phyloP scores from a whole-genome alignment of 2,329 filamentous ascomycete species.

The Fusarium fracticaudum region DNA sequence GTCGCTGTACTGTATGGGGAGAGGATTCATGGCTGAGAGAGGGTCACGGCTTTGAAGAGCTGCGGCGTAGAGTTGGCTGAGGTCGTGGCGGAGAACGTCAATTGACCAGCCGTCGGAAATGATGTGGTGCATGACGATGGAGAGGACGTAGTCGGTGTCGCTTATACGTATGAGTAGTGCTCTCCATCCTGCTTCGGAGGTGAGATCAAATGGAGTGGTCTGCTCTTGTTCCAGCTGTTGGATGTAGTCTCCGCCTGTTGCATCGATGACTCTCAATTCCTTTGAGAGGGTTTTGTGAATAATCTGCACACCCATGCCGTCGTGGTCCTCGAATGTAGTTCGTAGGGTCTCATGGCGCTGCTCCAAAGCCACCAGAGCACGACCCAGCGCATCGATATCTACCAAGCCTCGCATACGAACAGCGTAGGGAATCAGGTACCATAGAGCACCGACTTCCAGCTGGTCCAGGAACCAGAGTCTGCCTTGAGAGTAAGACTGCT shows the following conservation, averaged over 20 bases:
- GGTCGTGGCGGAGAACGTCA: slow-evolving; percentile 34
- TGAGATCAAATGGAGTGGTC: not conserved
- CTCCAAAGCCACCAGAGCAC: not conserved
- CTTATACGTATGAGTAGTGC: slow-evolving; percentile 16
- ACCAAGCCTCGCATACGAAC: not conserved
- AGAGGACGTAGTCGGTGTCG: slow-evolving; percentile 33
- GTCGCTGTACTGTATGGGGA: slow-evolving; percentile 43
- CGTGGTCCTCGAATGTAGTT: not conserved
- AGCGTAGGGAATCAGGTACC: slow-evolving; percentile 4
- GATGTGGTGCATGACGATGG: slow-evolving; percentile 45
- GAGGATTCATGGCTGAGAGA: not conserved
- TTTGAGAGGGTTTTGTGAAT: not conserved
- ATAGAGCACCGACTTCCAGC: not conserved
- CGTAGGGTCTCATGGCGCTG: not conserved
- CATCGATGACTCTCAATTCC: slow-evolving; percentile 62
- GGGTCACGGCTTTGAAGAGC: not conserved
- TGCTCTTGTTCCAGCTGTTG: not conserved
- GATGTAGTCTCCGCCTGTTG: slow-evolving; percentile 51
- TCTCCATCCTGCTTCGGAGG: not conserved
- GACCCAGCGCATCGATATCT: not conserved
- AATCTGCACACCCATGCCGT: not conserved
- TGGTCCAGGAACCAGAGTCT: slow-evolving; percentile 20
- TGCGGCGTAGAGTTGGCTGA: slow-evolving; percentile 29
- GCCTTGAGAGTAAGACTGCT: slow-evolving; percentile 12
- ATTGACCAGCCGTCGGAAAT: slow-evolving; percentile 45